Percentiles rank a stretch among this genome's conserved stretches.
phyloP scores from a whole-genome alignment of 306 rosid species.

The Cicer yamashitae region DNA sequence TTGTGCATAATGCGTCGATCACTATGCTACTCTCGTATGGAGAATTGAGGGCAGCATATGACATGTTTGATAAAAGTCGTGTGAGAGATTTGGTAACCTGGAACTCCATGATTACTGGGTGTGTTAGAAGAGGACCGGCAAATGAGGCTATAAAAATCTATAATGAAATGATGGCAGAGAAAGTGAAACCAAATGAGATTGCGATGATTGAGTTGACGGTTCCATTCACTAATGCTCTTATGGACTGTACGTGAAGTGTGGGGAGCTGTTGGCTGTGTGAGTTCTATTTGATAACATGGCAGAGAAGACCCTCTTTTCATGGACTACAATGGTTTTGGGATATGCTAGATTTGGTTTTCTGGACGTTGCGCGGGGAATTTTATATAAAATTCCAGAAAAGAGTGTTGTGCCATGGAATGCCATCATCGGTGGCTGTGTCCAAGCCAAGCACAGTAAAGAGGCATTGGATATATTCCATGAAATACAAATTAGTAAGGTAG shows the following conservation, averaged over 20 bases:
- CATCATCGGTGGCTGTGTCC: slow-evolving; percentile 75
- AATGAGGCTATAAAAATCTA: slow-evolving; percentile 60
- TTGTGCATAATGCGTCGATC: slow-evolving; percentile 72
- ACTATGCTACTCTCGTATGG: slow-evolving; percentile 67
- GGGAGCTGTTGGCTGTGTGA: slow-evolving; percentile 59
- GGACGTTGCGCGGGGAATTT: slow-evolving; percentile 60
- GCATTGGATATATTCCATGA: slow-evolving; percentile 80
- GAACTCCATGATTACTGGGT: slow-evolving; percentile 85
- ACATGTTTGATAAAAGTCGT: slow-evolving; percentile 63
- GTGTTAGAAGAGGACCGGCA: slow-evolving; percentile 65
- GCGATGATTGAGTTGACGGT: slow-evolving; percentile 74
- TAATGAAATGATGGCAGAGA: slow-evolving; percentile 58
- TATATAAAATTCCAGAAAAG: slow-evolving; percentile 72
- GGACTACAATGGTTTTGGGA: slow-evolving; percentile 81
- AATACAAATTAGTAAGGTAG: slow-evolving; percentile 67
- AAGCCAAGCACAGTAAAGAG: slow-evolving; percentile 73
- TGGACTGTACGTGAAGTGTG: slow-evolving; percentile 84
- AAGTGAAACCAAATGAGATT: slow-evolving; percentile 73
- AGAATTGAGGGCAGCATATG: slow-evolving; percentile 55
- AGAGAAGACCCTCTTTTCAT: slow-evolving; percentile 69
- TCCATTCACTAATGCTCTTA: slow-evolving; percentile 71
- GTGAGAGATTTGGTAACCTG: slow-evolving; percentile 85
- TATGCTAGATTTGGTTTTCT: slow-evolving; percentile 73
- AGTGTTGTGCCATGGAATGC: slow-evolving; percentile 87
- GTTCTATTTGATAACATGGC: slow-evolving; percentile 61